A percentile compares a stretch with the other conserved stretches of the same genome.
These are phyloP conservation scores for Bryoglossum gracile DNA, from an alignment of 495 filamentous ascomycete genomes.

Conservation along the genomic window DNA sequence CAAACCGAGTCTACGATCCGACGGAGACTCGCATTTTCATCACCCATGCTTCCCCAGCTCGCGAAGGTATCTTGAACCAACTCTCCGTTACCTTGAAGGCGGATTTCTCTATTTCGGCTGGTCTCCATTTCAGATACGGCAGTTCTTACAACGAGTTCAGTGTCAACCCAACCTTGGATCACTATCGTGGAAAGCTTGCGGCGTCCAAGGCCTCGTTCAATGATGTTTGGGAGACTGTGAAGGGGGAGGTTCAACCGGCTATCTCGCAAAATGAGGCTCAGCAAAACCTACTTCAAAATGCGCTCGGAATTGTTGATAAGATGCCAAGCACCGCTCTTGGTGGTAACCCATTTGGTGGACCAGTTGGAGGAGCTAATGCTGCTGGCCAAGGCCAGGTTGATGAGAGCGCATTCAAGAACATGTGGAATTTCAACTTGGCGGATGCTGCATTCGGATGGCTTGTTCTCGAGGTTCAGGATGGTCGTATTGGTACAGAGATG, in stretches of 20 bases:
- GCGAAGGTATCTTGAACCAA: slow-evolving; percentile 96
- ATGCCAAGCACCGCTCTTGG: slow-evolving; percentile 94
- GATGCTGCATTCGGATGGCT: slow-evolving; percentile 97
- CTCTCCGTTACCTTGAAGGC: slow-evolving; percentile 96
- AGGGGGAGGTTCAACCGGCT: slow-evolving; percentile 85
- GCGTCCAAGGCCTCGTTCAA: slow-evolving; percentile 98
- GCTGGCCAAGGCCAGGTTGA: slow-evolving; percentile 80
- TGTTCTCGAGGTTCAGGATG: slow-evolving; percentile 87
- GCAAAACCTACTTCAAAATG: slow-evolving; percentile 81
- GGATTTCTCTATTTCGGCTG: slow-evolving; percentile 96
- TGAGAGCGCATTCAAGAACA: slow-evolving; percentile 99
- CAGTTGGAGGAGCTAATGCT: slow-evolving; percentile 58
- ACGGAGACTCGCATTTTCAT: slow-evolving; percentile 97
- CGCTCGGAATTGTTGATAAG: slow-evolving; percentile 82
- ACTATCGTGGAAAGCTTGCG: slow-evolving; percentile 99
- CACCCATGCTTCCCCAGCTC: slow-evolving; percentile 93
- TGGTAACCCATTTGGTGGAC: slow-evolving; percentile 92
- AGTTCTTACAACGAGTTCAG: slow-evolving; percentile 99
- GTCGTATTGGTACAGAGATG: slow-evolving; percentile 97
- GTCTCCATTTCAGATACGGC: slow-evolving; percentile 96
- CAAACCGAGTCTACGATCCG: slow-evolving; percentile 95
- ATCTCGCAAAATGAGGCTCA: slow-evolving; percentile 90
- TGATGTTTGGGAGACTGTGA: slow-evolving; percentile 99
- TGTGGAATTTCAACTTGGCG: slow-evolving; percentile 99
- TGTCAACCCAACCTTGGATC: slow-evolving; percentile 95